A percentile compares a stretch with the other conserved stretches of the same genome.
phyloP scores from a whole-genome alignment of 192 early-diverging fungal genomes.

The Gigaspora rosea region DNA sequence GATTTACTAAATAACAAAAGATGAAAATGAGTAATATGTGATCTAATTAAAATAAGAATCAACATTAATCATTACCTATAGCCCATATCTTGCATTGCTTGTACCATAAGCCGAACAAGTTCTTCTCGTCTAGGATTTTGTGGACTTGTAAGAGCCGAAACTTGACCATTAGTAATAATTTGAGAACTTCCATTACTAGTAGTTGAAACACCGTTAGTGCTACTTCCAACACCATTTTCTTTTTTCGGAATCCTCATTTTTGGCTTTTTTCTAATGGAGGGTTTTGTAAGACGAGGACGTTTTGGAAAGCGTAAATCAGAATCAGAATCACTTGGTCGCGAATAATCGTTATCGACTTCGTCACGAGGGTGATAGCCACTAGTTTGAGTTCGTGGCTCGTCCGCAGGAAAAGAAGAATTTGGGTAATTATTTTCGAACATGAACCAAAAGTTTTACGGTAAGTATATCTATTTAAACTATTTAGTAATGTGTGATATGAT shows the following conservation, averaged over 20 bases:
- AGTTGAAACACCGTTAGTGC: slow-evolving; percentile 21
- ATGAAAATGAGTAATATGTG: slow-evolving; percentile 1
- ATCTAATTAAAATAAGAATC: neutral
- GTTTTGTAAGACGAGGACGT: slow-evolving; percentile 31
- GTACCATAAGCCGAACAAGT: slow-evolving; percentile 85
- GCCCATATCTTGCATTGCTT: slow-evolving; percentile 82
- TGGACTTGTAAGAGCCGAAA: neutral
- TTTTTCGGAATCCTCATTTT: slow-evolving; percentile 27
- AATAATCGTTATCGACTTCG: slow-evolving; percentile 24
- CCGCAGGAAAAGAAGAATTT: slow-evolving; percentile 23
- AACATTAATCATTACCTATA: slow-evolving; percentile 55
- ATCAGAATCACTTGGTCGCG: slow-evolving; percentile 28
- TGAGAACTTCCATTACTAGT: slow-evolving; percentile 27
- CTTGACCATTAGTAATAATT: slow-evolving; percentile 19
- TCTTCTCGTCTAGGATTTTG: slow-evolving; percentile 48
- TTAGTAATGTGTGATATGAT: too few species aligned
- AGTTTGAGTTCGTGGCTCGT: slow-evolving; percentile 21
- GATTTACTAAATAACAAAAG: slow-evolving; percentile 53
- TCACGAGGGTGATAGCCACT: slow-evolving; percentile 28
- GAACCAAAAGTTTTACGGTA: too few species aligned
- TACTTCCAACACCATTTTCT: slow-evolving; percentile 31
- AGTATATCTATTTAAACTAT: too few species aligned
- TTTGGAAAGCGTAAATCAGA: slow-evolving; percentile 23
- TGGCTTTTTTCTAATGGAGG: neutral
- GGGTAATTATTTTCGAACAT: neutral